Conservation (phyloP, 1,284 basidiomycete genomes). For the Puccinia polysora region DNA sequence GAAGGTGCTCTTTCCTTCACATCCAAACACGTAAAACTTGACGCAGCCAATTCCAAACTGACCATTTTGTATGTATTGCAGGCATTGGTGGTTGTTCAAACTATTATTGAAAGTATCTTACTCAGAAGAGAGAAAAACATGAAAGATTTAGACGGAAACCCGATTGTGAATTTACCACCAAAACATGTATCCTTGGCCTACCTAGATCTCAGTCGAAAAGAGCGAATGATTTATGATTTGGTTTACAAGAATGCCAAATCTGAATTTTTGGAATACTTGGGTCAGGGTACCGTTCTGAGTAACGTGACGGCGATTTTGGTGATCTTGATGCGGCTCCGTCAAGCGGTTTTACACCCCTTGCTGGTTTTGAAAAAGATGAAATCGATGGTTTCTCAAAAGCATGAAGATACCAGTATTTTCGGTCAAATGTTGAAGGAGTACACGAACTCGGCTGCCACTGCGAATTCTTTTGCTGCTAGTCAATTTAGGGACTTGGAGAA, state of each 20-base stretch:
- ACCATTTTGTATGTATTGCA: slow-evolving; percentile 73
- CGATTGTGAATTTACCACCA: slow-evolving; percentile 73
- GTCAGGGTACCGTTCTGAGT: slow-evolving; percentile 29
- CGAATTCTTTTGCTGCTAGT: slow-evolving; percentile 2
- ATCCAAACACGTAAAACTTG: background rate
- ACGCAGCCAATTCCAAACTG: slow-evolving; percentile 39
- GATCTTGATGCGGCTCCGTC: slow-evolving; percentile 26
- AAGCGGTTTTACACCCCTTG: slow-evolving; percentile 31
- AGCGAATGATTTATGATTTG: slow-evolving; percentile 33
- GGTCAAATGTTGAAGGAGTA: slow-evolving; percentile 17
- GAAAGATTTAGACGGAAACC: slow-evolving; percentile 78
- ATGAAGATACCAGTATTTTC: background rate
- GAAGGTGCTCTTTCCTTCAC: slow-evolving; percentile 10
- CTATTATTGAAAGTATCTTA: slow-evolving; percentile 76
- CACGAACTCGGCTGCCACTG: background rate
- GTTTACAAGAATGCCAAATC: slow-evolving; percentile 41
- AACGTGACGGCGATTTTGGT: slow-evolving; percentile 31
- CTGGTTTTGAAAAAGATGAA: slow-evolving; percentile 32
- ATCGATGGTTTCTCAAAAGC: background rate
- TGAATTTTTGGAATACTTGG: slow-evolving; percentile 22
- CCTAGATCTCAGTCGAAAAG: slow-evolving; percentile 21
- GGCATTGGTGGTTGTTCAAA: slow-evolving; percentile 82
- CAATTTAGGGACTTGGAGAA: slow-evolving; percentile 27
- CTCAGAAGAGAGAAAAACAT: slow-evolving; percentile 92
- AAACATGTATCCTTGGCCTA: slow-evolving; percentile 58